Percentiles rank a stretch among this genome's conserved stretches.
Evolutionary conservation across 2,329 filamentous ascomycete species (phyloP).

Genomic region (Penicillium rolfsii): DNA sequence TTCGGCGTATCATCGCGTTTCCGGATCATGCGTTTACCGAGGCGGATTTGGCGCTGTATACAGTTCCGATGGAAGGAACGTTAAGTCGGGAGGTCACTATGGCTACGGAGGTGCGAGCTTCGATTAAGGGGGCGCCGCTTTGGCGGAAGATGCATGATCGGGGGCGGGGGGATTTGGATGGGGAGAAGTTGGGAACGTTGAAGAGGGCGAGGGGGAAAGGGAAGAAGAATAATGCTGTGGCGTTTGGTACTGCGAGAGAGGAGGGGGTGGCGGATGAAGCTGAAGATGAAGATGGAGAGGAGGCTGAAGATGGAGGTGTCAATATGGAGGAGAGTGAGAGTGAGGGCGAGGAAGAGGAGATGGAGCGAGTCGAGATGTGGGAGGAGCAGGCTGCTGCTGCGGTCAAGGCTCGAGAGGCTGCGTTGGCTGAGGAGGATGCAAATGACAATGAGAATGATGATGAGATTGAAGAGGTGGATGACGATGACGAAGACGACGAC

Average conservation of each 20-base stretch:
- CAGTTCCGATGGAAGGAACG: constrained; percentile 29
- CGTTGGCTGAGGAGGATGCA: constrained; percentile 32
- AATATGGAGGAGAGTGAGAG: constrained; percentile 30
- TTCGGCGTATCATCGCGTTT: constrained; percentile 41
- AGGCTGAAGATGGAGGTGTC: constrained; percentile 23
- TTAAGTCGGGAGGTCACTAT: constrained; percentile 33
- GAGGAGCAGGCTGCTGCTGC: constrained; percentile 36
- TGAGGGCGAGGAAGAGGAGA: constrained; percentile 40
- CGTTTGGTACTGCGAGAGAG: constrained; percentile 7
- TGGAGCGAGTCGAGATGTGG: constrained; percentile 37
- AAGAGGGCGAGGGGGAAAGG: constrained; percentile 4
- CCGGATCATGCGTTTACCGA: constrained; percentile 39
- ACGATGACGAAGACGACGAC: neutral
- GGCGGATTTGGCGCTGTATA: constrained; percentile 30
- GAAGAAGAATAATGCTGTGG: constrained; percentile 27
- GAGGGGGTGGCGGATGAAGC: constrained; percentile 2
- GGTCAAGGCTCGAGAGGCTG: constrained; percentile 28
- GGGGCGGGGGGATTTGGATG: constrained; percentile 10
- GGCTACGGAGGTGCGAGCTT: constrained; percentile 42
- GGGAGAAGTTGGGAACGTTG: constrained; percentile 10
- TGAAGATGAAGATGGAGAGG: constrained; percentile 15
- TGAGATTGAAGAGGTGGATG: constrained; percentile 19
- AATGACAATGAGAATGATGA: constrained; percentile 22
- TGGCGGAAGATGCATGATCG: constrained; percentile 29
- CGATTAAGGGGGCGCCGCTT: constrained; percentile 36